Percentiles rank a stretch among this genome's conserved stretches.
Conservation (phyloP, 2,329 filamentous ascomycete species). For the Fusarium vanettenii region DNA sequence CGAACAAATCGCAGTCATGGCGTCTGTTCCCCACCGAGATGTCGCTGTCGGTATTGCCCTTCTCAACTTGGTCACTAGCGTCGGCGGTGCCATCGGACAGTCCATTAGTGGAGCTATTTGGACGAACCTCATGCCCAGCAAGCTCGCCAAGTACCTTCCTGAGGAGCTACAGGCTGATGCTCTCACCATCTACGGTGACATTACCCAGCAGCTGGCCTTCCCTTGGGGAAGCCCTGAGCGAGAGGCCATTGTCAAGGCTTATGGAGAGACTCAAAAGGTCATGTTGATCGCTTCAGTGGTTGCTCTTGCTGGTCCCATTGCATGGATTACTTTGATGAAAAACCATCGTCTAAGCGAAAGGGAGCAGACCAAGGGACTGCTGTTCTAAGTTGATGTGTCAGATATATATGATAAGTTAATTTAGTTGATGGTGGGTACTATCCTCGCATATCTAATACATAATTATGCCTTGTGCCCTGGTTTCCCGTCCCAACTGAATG, state of each 20-base stretch:
- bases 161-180: slow-evolving; percentile 20
- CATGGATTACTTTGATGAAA: slow-evolving; percentile 17
- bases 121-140: slow-evolving; percentile 40
- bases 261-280: slow-evolving; percentile 11
- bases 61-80: slow-evolving; percentile 65
- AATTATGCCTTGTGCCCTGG: not conserved
- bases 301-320: slow-evolving; percentile 1
- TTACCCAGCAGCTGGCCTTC: slow-evolving; percentile 32
- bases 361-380: slow-evolving; percentile 14
- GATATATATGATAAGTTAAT: not conserved
- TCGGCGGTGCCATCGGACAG: slow-evolving; percentile 65
- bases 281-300: slow-evolving; percentile 7
- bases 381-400: not conserved
- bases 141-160: slow-evolving; percentile 35
- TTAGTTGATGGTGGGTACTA: not conserved
- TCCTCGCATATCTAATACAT: not conserved
- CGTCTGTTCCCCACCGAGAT: slow-evolving; percentile 47
- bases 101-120: slow-evolving; percentile 52
- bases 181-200: slow-evolving; percentile 32
- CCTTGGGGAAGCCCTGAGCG: slow-evolving; percentile 34
- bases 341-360: slow-evolving; percentile 13
- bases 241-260: slow-evolving; percentile 36
- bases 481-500: not conserved
- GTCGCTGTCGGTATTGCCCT: slow-evolving; percentile 67
- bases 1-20: slow-evolving; percentile 49